Conservation (phyloP, 352 stramenopile genomes). For the Phytophthora agathidicida region DNA sequence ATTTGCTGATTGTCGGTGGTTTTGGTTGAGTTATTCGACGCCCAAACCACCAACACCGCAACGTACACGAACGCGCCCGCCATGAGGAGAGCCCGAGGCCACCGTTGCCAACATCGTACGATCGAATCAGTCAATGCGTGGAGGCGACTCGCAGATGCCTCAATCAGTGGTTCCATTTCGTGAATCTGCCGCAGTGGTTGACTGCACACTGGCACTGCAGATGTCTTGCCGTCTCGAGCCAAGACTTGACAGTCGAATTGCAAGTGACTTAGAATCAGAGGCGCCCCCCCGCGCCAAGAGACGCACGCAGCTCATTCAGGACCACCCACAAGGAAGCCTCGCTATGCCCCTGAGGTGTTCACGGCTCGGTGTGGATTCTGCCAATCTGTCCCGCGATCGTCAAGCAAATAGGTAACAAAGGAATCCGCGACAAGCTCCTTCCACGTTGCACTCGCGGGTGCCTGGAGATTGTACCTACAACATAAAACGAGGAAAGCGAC, state of each 20-base stretch:
- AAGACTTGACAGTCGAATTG: constrained; percentile 16
- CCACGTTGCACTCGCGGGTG: constrained; percentile 2
- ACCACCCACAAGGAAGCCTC: constrained; percentile 11
- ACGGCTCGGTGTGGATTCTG: not conserved
- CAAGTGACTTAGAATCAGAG: constrained; percentile 1
- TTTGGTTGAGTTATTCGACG: constrained; percentile 8
- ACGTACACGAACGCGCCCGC: constrained; percentile 18
- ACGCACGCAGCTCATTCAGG: not conserved
- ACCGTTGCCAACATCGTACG: constrained; percentile 4
- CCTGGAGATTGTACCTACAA: constrained; percentile 24
- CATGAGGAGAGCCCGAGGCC: constrained; percentile 15
- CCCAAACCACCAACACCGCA: constrained; percentile 17
- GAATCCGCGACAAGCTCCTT: constrained; percentile 23
- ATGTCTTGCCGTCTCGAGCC: not conserved
- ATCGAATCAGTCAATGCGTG: constrained; percentile 1
- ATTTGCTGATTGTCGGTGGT: not conserved
- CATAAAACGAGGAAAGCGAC: constrained; percentile 17
- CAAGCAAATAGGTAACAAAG: not conserved
- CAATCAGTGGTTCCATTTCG: constrained; percentile 18
- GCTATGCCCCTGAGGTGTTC: constrained; percentile 11
- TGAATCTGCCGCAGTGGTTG: not conserved
- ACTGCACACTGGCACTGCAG: not conserved
- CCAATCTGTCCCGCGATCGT: constrained; percentile 8
- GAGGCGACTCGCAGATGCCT: not conserved
- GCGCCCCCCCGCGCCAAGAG: not conserved